Evolutionary conservation across 208 protist species (phyloP).

Genomic region (Trypanosoma lewisi): DNA sequence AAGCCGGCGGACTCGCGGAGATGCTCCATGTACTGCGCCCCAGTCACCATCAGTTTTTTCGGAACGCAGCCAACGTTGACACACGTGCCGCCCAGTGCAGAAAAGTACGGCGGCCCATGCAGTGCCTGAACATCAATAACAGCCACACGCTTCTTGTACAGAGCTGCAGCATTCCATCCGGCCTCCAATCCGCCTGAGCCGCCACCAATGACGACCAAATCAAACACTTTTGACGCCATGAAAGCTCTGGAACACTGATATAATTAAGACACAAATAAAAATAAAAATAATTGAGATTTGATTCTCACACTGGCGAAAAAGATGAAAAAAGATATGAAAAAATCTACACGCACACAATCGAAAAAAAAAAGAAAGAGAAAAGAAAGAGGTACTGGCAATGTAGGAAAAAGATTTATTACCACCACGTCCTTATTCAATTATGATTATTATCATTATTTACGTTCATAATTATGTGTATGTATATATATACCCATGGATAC

Average conservation of each 20-base stretch:
- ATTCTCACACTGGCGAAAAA: too few species aligned
- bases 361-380: too few species aligned
- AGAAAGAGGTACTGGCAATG: neutral
- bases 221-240: constrained; percentile 70
- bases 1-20: constrained; percentile 77
- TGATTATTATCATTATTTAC: too few species aligned
- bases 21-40: constrained; percentile 77
- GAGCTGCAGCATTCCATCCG: constrained; percentile 76
- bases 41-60: constrained; percentile 89
- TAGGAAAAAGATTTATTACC: neutral
- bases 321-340: constrained; percentile 41
- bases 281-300: too few species aligned
- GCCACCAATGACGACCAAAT: constrained; percentile 89
- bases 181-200: constrained; percentile 88
- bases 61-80: constrained; percentile 89
- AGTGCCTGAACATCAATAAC: constrained; percentile 81
- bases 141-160: constrained; percentile 85
- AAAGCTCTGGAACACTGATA: constrained; percentile 8
- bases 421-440: too few species aligned
- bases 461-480: neutral
- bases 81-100: constrained; percentile 83
- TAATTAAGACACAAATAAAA: too few species aligned
- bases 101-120: constrained; percentile 76
- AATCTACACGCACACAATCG: neutral
- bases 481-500: too few species aligned